phyloP scores from a whole-genome alignment of 2,329 filamentous ascomycete genomes.

The Talaromyces sp. region DNA sequence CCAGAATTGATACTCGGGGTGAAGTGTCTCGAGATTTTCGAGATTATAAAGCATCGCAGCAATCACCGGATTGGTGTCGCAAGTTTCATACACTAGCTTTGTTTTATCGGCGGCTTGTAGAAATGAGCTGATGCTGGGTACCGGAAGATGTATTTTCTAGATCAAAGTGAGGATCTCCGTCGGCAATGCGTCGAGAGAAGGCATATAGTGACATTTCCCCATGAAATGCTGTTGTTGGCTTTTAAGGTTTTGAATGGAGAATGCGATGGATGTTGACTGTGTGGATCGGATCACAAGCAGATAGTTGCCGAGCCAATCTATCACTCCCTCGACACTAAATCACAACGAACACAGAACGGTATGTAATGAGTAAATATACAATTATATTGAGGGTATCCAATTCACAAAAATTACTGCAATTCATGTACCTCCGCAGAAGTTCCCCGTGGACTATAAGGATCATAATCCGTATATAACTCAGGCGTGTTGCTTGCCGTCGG shows the following conservation, averaged over 20 bases:
- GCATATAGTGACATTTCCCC: neutral
- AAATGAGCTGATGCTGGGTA: neutral
- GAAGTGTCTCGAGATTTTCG: neutral
- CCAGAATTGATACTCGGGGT: neutral
- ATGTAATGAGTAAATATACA: neutral
- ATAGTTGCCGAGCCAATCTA: neutral
- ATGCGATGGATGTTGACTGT: neutral
- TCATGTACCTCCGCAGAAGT: neutral
- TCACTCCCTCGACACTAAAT: neutral
- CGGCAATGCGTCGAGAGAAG: neutral
- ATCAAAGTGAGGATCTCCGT: neutral
- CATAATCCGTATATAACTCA: neutral
- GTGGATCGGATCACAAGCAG: neutral
- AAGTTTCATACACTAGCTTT: neutral
- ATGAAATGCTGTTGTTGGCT: neutral
- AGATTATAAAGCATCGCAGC: neutral
- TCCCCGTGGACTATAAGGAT: neutral
- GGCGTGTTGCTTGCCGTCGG: neutral
- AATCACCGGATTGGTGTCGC: neutral
- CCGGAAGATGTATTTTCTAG: neutral
- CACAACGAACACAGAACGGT: too few relatives aligned
- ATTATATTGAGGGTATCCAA: neutral
- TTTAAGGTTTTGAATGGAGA: neutral
- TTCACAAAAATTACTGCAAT: neutral
- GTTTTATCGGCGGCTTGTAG: neutral